A percentile compares a stretch with the other conserved stretches of the same genome.
These are phyloP conservation scores for Scopulariopsis brevicaulis DNA, from an alignment of 2,329 filamentous ascomycete species.

Conservation along the genomic window DNA sequence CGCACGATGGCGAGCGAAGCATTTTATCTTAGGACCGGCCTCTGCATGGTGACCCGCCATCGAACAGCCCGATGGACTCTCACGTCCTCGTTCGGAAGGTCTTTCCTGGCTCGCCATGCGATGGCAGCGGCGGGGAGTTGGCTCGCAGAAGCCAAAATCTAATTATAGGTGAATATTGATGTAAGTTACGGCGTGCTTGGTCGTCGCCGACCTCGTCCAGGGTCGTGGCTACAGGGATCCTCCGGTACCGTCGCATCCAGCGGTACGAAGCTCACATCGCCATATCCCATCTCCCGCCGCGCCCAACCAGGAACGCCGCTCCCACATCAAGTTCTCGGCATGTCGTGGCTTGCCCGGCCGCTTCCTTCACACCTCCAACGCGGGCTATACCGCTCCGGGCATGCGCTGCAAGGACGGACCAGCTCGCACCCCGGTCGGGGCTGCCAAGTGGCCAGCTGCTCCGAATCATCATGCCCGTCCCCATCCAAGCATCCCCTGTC, in stretches of 20 bases:
- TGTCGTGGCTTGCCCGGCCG: slow-evolving; percentile 1
- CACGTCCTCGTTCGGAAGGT: neutral
- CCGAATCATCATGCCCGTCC: slow-evolving; percentile 1
- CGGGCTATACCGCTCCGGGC: slow-evolving; percentile 3
- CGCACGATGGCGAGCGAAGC: neutral
- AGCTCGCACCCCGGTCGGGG: neutral
- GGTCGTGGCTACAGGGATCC: neutral
- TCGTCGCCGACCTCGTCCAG: neutral
- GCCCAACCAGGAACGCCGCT: slow-evolving; percentile 1
- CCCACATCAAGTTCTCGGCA: slow-evolving; percentile 2
- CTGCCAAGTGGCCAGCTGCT: slow-evolving; percentile 2
- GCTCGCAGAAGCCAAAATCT: slow-evolving; percentile 3
- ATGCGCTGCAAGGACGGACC: slow-evolving; percentile 3
- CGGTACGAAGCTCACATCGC: neutral
- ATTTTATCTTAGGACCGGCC: neutral
- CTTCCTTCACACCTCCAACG: neutral
- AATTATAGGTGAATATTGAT: slow-evolving; percentile 5
- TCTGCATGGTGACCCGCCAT: neutral
- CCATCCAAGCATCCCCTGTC: neutral
- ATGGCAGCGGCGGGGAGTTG: neutral
- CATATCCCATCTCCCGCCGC: neutral
- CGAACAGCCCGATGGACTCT: neutral
- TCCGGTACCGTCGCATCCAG: neutral
- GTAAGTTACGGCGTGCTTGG: neutral
- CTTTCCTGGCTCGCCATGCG: neutral